Base-by-base conservation (phyloP, 2,329 filamentous ascomycete genomes). In the Alternaria metachromatica region DNA sequence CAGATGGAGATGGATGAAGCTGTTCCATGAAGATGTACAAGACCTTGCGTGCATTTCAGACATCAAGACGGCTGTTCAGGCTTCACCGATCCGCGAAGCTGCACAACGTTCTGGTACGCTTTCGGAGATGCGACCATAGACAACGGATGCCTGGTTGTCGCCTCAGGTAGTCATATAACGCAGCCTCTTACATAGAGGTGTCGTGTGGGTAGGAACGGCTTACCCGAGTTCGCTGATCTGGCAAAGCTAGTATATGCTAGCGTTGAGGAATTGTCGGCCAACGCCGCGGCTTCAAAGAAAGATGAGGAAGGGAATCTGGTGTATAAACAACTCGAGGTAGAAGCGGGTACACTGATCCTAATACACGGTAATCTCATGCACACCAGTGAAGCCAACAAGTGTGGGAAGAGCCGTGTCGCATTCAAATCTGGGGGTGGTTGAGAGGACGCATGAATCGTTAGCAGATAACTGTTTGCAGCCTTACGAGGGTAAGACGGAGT, bases 141-240 rank as follows among this genome's bases (percentile, higher is more conserved):
- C 8, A 43, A 43, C 8, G 37, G n/a, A 18, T 43, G 37, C 0
- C 3, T 43, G 37, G 37, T n/a, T 20, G 37, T 43, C 10, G 37
- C 5, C 0, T n/a, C 37, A 20, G 37, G 37, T n/a, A 43, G 37
- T 20, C 37, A 43, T 43, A 43, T 0, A 20, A 2, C 37, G 13
- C 8, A 1, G 5, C 37, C 37, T 43, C 9, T 43, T 20, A 43
- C 37, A 2, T n/a, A 0, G 20, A 1, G 37, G 2, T 43, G 37
- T 20, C 37, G 37, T 3, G 0, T 1, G 4, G n/a, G 3, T 3
- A 43, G 20, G 5, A 43, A 18, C 1, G 37, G 37, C 0, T 0
- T 43, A 0, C 37, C 37, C 1, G 41, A 20, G 41, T 20, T 43
- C 3, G 41, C 2, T 1, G 41, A 20, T 0, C 10, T 43, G 2